Evolutionary conservation across 306 rosid species (phyloP).

Genomic region (Myrica gale): DNA sequence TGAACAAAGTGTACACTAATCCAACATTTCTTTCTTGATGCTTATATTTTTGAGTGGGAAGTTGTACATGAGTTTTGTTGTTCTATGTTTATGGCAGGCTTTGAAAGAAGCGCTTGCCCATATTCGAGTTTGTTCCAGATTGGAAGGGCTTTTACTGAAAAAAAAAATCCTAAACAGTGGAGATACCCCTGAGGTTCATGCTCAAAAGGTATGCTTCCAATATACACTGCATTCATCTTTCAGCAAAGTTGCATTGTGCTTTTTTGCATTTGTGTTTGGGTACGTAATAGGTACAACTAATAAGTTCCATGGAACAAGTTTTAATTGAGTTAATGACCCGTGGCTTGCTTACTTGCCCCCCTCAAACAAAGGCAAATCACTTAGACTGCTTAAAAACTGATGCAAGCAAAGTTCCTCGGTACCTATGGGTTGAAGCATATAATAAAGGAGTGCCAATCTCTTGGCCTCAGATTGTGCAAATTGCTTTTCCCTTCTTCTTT

Average conservation of each 20-base stretch:
- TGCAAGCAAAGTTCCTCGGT: too few relatives aligned
- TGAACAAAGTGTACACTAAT: not conserved
- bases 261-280: not conserved
- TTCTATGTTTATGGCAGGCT: conserved; percentile 51
- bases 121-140: conserved; percentile 78
- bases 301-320: too few relatives aligned
- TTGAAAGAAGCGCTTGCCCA: conserved; percentile 76
- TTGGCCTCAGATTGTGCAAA: not conserved
- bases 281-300: not conserved
- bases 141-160: conserved; percentile 80
- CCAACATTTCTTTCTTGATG: not conserved
- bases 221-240: not conserved
- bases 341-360: too few relatives aligned
- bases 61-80: conserved; percentile 18
- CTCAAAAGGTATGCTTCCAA: conserved; percentile 67
- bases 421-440: too few relatives aligned
- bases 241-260: not conserved
- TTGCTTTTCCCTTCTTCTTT: not conserved
- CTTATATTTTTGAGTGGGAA: conserved; percentile 7
- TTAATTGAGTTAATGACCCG: too few relatives aligned
- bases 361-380: too few relatives aligned
- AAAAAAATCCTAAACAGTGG: conserved; percentile 65
- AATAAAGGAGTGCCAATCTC: not conserved
- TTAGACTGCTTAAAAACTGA: too few relatives aligned
- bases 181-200: conserved; percentile 79